These are phyloP conservation scores for Ambrosiella xylebori DNA, from an alignment of 2,329 filamentous ascomycete species.

Conservation along the genomic window DNA sequence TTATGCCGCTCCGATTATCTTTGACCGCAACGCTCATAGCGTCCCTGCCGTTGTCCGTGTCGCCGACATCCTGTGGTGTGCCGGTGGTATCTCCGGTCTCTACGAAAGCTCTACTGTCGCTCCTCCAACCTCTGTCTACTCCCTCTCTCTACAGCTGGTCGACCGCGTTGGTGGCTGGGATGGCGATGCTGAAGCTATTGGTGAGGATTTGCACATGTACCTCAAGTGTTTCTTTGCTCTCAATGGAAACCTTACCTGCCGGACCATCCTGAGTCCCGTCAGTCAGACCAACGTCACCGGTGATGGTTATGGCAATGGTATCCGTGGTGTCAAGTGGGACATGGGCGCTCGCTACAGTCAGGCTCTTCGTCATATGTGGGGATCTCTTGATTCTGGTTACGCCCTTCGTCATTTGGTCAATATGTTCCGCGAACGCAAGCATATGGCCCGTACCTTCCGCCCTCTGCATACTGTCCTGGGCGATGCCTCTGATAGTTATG, in stretches of 20 bases:
- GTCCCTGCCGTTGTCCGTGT: conserved; percentile 53
- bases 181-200: conserved; percentile 51
- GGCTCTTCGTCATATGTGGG: conserved; percentile 61
- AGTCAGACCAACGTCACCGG: conserved; percentile 57
- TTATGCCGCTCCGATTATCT: conserved; percentile 55
- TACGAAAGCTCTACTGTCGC: conserved; percentile 46
- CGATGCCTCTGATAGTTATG: conserved; percentile 28
- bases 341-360: conserved; percentile 52
- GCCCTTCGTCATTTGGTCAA: conserved; percentile 40
- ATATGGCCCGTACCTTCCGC: conserved; percentile 35
- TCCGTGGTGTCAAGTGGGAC: conserved; percentile 37
- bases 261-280: conserved; percentile 48
- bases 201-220: conserved; percentile 63
- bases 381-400: conserved; percentile 51
- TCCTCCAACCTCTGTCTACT: conserved; percentile 59
- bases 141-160: conserved; percentile 46
- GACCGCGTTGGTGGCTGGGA: conserved; percentile 59
- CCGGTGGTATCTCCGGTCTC: conserved; percentile 51
- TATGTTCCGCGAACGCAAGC: conserved; percentile 40
- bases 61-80: conserved; percentile 55
- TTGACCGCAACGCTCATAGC: conserved; percentile 54
- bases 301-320: conserved; percentile 33
- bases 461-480: conserved; percentile 33
- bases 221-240: conserved; percentile 62
- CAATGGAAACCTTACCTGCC: conserved; percentile 48